Percentiles rank a stretch among this genome's conserved stretches.
Evolutionary conservation across 495 filamentous ascomycete genomes (phyloP).

Genomic region (Schizothecium vesticola): DNA sequence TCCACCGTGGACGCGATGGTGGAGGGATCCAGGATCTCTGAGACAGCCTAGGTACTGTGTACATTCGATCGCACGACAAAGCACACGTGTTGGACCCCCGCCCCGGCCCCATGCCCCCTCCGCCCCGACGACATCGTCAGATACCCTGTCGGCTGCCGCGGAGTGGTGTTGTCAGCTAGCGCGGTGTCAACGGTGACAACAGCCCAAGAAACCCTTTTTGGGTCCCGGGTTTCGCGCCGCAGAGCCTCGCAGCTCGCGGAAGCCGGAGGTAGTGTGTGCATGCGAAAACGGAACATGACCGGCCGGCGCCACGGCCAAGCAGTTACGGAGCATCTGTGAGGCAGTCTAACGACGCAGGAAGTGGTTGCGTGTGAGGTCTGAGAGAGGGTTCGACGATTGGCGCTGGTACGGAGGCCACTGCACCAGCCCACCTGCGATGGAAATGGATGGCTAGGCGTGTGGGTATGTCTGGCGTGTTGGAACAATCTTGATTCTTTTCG

Average conservation of each 20-base stretch:
- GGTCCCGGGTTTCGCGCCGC: constrained; percentile 6
- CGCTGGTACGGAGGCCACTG: neutral
- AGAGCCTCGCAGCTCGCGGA: constrained; percentile 3
- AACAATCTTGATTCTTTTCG: neutral
- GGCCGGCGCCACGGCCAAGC: neutral
- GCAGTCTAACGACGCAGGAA: neutral
- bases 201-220: constrained; percentile 1
- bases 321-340: neutral
- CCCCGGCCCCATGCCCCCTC: neutral
- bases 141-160: neutral
- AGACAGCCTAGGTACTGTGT: neutral
- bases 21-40: neutral
- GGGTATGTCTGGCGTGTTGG: neutral
- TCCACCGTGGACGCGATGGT: neutral
- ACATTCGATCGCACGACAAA: neutral
- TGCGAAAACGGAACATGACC: neutral
- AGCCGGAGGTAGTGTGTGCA: neutral
- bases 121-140: neutral
- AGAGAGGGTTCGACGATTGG: neutral
- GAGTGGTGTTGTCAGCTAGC: neutral
- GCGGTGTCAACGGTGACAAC: neutral
- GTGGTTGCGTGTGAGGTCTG: neutral
- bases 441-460: neutral
- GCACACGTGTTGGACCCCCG: neutral
- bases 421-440: neutral